Evolutionary conservation across 805 yeast species (phyloP).

Genomic region (Zygoascus flipseniorum): DNA sequence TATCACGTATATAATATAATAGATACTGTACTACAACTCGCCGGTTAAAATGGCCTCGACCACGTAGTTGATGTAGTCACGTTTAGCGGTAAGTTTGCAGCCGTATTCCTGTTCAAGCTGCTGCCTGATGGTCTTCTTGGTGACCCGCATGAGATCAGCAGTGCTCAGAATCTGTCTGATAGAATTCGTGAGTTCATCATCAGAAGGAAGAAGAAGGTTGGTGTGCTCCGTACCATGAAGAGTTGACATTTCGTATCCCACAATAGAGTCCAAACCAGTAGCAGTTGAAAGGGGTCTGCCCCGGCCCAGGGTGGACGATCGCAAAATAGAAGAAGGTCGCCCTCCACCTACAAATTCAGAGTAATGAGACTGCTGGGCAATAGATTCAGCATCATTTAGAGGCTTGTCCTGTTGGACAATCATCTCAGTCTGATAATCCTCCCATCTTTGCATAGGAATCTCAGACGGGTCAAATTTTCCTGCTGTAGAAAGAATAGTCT

Average conservation of each 20-base stretch:
- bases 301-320: neutral
- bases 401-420: constrained; percentile 20
- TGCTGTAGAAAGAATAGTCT: constrained; percentile 37
- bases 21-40: constrained; percentile 22
- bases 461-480: constrained; percentile 49
- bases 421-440: constrained; percentile 47
- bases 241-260: constrained; percentile 2
- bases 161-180: constrained; percentile 30
- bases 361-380: constrained; percentile 3
- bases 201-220: constrained; percentile 24
- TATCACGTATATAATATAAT: neutral
- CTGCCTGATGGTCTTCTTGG: constrained; percentile 30
- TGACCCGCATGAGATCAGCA: constrained; percentile 32
- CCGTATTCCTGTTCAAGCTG: constrained; percentile 31
- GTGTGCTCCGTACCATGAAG: neutral
- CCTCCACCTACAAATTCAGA: neutral
- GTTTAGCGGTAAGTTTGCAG: constrained; percentile 24
- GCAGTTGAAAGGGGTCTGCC: neutral
- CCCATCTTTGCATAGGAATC: constrained; percentile 50
- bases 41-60: constrained; percentile 34
- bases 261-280: neutral
- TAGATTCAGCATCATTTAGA: constrained; percentile 9
- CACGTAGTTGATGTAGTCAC: constrained; percentile 32
- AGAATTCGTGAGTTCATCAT: constrained; percentile 29
- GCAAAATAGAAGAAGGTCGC: neutral